Evolutionary conservation across 2,329 filamentous ascomycete species (phyloP).

Genomic region (Drechmeria coniospora): DNA sequence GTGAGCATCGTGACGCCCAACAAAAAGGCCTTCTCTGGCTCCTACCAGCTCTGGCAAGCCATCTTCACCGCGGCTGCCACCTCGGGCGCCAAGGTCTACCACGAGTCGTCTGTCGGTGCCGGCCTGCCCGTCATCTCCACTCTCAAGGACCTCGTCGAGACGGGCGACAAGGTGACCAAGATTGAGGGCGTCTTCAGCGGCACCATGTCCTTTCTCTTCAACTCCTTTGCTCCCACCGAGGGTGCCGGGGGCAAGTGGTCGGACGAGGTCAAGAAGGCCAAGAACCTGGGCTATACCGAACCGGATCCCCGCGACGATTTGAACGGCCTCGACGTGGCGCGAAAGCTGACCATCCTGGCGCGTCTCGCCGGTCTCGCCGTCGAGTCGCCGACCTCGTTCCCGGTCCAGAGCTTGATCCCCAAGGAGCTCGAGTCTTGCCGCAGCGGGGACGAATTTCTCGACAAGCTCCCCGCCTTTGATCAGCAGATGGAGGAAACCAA

Average conservation of each 20-base stretch:
- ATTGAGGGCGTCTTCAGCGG: slow-evolving; percentile 97
- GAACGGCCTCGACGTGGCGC: slow-evolving; percentile 80
- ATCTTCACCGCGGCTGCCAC: slow-evolving; percentile 63
- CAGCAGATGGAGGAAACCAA: slow-evolving; percentile 81
- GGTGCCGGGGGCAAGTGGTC: slow-evolving; percentile 71
- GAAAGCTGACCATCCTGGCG: slow-evolving; percentile 90
- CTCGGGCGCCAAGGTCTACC: slow-evolving; percentile 71
- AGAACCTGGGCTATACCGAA: slow-evolving; percentile 84
- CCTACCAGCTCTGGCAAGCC: slow-evolving; percentile 66
- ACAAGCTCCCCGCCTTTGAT: slow-evolving; percentile 68
- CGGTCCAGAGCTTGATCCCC: slow-evolving; percentile 86
- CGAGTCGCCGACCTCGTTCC: slow-evolving; percentile 74
- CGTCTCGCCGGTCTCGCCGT: slow-evolving; percentile 70
- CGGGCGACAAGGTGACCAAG: slow-evolving; percentile 77
- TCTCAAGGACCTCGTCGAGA: slow-evolving; percentile 83
- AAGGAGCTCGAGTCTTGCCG: slow-evolving; percentile 63
- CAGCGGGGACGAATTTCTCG: slow-evolving; percentile 75
- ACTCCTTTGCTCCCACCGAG: slow-evolving; percentile 76
- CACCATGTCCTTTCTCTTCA: slow-evolving; percentile 97
- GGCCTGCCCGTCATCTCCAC: slow-evolving; percentile 89
- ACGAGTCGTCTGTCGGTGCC: slow-evolving; percentile 88
- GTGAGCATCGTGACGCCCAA: slow-evolving; percentile 92
- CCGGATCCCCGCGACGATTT: slow-evolving; percentile 76
- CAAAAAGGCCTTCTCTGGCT: slow-evolving; percentile 92
- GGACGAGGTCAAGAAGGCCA: slow-evolving; percentile 80